Base-by-base conservation (phyloP, 2,329 filamentous ascomycete genomes). In the Colletotrichum sp. region DNA sequence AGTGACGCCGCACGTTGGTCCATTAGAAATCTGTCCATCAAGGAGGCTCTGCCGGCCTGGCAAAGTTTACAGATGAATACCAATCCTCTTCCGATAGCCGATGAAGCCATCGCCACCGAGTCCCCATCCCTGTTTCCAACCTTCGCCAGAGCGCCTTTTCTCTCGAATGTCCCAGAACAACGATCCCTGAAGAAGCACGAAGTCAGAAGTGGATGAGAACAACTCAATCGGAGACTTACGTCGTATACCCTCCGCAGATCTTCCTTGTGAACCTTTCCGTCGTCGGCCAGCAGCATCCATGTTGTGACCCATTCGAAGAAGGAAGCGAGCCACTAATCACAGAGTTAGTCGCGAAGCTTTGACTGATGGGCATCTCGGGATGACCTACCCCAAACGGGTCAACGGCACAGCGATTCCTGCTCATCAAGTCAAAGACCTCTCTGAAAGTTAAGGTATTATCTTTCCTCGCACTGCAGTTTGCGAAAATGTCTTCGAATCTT, bases 261-360 rank as follows among this genome's bases (percentile, higher is more conserved):
- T 58, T 92, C 89, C 80, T 92, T 92, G 79, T 82, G 85, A 80
- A 91, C 85, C 66, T 83, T 83, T 1, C 90, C 90, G 78, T 92
- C 88, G 62, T 87, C 84, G 2, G 89, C 88, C 85, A 90, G 80
- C 28, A 92, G 82, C 34, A 91, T 78, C 76, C 88, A 90, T 2
- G 87, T 87, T 0, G 88, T 88, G 4, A 85, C 78, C 86, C 86
- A 86, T 85, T 78, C 72, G 63, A 77, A 78, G 13, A 78, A 59
- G 1, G 74, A 64, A 8, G 73, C 77, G 4, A 59, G 56, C 78
- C 78, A 80, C 77, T 79, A 26, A 7, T 5, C 67, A 14, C 7
- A 9, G 13, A 13, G 28, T 38, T 26, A n/a, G n/a, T 34, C 13
- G 4, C 16, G 9, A 48, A 59, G 24, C 9, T 66, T 28, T 2